Evolutionary conservation across 192 early-diverging fungal species (phyloP).

Genomic region (Linderina pennispora): DNA sequence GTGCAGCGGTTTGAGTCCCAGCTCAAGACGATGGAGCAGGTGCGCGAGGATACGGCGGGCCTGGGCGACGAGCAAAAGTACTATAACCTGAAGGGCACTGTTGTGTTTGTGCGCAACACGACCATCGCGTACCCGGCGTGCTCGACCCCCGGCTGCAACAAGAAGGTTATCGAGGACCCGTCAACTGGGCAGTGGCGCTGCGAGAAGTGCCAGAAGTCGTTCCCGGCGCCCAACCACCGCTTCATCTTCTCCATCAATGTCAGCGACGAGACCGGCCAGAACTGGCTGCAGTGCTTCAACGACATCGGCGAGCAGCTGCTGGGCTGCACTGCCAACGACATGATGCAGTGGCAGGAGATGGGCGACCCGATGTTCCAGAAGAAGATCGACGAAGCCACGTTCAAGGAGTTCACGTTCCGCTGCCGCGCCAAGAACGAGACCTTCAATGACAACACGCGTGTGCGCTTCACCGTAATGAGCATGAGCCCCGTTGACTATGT

Average conservation of each 20-base stretch:
- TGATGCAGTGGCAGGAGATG: slow-evolving; percentile 51
- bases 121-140: slow-evolving; percentile 83
- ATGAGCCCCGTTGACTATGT: slow-evolving; percentile 54
- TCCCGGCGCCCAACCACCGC: slow-evolving; percentile 68
- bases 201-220: slow-evolving; percentile 77
- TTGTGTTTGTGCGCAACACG: slow-evolving; percentile 69
- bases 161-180: slow-evolving; percentile 73
- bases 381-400: slow-evolving; percentile 49
- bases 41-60: slow-evolving; percentile 67
- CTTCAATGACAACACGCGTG: slow-evolving; percentile 60
- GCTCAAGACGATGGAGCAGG: slow-evolving; percentile 60
- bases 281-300: slow-evolving; percentile 84
- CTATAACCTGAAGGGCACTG: slow-evolving; percentile 63
- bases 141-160: slow-evolving; percentile 69
- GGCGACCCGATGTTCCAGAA: slow-evolving; percentile 50
- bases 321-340: slow-evolving; percentile 62
- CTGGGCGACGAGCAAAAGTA: slow-evolving; percentile 64
- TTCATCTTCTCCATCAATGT: slow-evolving; percentile 72
- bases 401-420: slow-evolving; percentile 68
- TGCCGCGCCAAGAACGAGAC: slow-evolving; percentile 75
- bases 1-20: slow-evolving; percentile 27
- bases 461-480: slow-evolving; percentile 46
- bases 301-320: slow-evolving; percentile 66
- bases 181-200: slow-evolving; percentile 70
- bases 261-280: slow-evolving; percentile 72